These are phyloP conservation scores for Calonectria pseudoturangicola DNA, from an alignment of 2,329 filamentous ascomycete genomes.

Conservation along the genomic window DNA sequence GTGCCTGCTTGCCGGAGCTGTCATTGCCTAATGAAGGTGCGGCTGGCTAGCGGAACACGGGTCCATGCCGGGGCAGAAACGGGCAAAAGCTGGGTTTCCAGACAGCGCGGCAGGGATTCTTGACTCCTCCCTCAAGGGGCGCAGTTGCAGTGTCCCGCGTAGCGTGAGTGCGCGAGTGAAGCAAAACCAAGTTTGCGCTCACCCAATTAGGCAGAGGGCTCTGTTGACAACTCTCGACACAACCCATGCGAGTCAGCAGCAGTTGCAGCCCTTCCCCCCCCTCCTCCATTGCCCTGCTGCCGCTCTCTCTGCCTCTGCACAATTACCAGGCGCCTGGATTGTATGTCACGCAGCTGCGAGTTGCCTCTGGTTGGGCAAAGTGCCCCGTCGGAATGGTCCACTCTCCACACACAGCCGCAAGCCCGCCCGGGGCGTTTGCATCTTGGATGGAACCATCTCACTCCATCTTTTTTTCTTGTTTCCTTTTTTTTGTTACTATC, in stretches of 20 bases:
- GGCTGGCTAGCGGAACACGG: slow-evolving; percentile 26
- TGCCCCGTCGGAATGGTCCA: background rate
- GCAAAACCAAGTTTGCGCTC: slow-evolving; percentile 7
- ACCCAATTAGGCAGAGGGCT: slow-evolving; percentile 18
- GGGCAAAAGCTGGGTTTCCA: slow-evolving; percentile 24
- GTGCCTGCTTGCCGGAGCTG: slow-evolving; percentile 11
- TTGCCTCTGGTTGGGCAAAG: slow-evolving; percentile 27
- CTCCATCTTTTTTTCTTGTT: background rate
- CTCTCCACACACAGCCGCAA: slow-evolving; percentile 34
- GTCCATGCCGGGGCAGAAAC: slow-evolving; percentile 27
- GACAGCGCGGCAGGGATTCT: slow-evolving; percentile 22
- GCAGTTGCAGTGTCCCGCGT: slow-evolving; percentile 26
- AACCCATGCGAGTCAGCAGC: slow-evolving; percentile 23
- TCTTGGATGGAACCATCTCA: slow-evolving; percentile 8
- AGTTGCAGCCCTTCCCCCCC: no score
- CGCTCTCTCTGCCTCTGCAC: no score
- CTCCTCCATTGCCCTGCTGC: background rate
- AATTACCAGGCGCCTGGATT: background rate
- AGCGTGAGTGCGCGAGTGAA: background rate
- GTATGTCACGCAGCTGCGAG: slow-evolving; percentile 10
- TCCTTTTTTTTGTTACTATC: background rate
- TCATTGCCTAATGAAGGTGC: slow-evolving; percentile 25
- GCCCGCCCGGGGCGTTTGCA: slow-evolving; percentile 30
- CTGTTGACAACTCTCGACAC: slow-evolving; percentile 3
- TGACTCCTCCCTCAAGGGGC: slow-evolving; percentile 14